These are phyloP conservation scores for Syzygium aromaticum DNA, from an alignment of 345 rosid species.

Conservation along the genomic window DNA sequence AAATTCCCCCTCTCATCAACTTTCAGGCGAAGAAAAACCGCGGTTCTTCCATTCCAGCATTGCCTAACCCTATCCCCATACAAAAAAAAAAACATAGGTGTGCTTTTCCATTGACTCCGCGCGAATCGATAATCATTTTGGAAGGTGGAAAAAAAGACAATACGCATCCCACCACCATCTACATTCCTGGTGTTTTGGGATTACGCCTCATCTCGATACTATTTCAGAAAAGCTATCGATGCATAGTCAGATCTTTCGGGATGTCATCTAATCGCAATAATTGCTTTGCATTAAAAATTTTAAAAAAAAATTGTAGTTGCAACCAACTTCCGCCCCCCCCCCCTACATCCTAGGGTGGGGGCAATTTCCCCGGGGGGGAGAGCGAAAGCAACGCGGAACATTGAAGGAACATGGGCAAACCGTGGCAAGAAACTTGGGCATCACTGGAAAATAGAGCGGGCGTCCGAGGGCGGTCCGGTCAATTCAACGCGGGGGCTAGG, in stretches of 20 bases:
- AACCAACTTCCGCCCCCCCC: neutral
- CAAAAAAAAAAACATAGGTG: neutral
- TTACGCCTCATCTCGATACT: neutral
- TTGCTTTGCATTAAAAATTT: too few relatives aligned
- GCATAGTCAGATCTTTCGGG: fast-evolving
- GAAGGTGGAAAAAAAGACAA: neutral
- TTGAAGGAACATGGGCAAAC: neutral
- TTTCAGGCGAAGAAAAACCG: neutral
- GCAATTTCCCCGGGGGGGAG: neutral
- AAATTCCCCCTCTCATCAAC: neutral
- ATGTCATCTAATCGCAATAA: neutral
- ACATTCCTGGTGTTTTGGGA: fast-evolving
- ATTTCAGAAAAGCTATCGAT: neutral
- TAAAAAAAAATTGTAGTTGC: neutral
- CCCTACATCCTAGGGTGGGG: neutral
- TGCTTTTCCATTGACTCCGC: neutral
- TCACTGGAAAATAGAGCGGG: neutral
- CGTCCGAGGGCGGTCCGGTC: neutral
- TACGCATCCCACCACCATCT: neutral
- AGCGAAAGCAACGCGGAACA: neutral
- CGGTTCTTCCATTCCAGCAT: fast-evolving
- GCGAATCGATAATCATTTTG: neutral
- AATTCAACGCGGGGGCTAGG: neutral
- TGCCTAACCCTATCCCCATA: neutral
- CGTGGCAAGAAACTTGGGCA: neutral